These are phyloP conservation scores for Lepiota subincarnata DNA, from an alignment of 768 basidiomycete species.

Conservation along the genomic window DNA sequence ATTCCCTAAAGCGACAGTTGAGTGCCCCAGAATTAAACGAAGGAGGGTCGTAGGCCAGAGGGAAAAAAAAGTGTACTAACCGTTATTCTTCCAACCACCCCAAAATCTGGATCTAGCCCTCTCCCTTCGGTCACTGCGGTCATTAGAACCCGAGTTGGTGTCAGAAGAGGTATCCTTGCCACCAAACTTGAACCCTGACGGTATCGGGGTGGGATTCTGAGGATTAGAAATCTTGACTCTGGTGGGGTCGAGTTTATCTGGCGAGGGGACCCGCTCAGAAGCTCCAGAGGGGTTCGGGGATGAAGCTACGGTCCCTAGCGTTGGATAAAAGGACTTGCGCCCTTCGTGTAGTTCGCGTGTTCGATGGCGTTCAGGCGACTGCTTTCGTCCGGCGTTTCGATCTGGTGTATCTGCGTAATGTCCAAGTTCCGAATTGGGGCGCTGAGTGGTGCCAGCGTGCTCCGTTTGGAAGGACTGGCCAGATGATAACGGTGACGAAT, in stretches of 20 bases:
- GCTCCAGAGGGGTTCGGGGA: conserved; percentile 44
- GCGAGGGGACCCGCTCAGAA: conserved; percentile 48
- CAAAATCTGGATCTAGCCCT: conserved; percentile 96
- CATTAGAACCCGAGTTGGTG: conserved; percentile 27
- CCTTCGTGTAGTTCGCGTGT: conserved; percentile 44
- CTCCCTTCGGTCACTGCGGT: conserved; percentile 67
- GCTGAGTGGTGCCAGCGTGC: conserved; percentile 36
- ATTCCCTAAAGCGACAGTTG: conserved; percentile 13
- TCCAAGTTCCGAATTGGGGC: conserved; percentile 79
- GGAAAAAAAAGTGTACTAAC: conserved; percentile 23
- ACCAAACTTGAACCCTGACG: conserved; percentile 88
- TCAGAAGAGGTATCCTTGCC: conserved; percentile 55
- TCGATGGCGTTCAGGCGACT: conserved; percentile 54
- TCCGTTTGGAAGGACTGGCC: conserved; percentile 42
- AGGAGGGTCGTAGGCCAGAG: conserved; percentile 8
- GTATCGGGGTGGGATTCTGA: conserved; percentile 79
- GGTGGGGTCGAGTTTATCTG: conserved; percentile 45
- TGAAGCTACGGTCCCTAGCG: conserved; percentile 38
- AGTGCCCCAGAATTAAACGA: conserved; percentile 5
- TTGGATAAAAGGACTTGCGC: conserved; percentile 57
- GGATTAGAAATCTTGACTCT: conserved; percentile 90
- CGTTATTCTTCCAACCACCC: conserved; percentile 75
- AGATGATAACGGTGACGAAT: conserved; percentile 59
- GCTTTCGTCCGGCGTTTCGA: conserved; percentile 36
- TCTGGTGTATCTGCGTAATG: conserved; percentile 69